Evolutionary conservation across 495 filamentous ascomycete species (phyloP).

Genomic region (Xylaria intraflava): DNA sequence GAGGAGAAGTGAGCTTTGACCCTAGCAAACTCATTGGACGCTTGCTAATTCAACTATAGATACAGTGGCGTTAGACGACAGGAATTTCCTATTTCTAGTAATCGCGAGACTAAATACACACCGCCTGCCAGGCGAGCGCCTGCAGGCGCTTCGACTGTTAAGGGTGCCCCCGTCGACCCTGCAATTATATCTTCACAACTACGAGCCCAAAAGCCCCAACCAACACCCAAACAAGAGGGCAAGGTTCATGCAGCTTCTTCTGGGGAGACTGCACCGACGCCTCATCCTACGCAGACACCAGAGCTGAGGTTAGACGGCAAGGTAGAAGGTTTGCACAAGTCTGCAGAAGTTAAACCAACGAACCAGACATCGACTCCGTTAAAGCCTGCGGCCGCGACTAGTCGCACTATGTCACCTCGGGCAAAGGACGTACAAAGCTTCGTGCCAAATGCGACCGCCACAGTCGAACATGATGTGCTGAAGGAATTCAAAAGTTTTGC

Average conservation of each 20-base stretch:
- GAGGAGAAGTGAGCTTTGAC: slow-evolving; percentile 71
- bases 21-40: background rate
- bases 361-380: slow-evolving; percentile 24
- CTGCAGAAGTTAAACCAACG: slow-evolving; percentile 24
- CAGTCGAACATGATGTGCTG: slow-evolving; percentile 70
- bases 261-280: slow-evolving; percentile 22
- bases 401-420: slow-evolving; percentile 35
- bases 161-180: slow-evolving; percentile 68
- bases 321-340: slow-evolving; percentile 26
- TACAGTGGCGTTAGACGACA: slow-evolving; percentile 87
- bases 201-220: slow-evolving; percentile 40
- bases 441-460: slow-evolving; percentile 60
- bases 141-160: slow-evolving; percentile 61
- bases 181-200: slow-evolving; percentile 75
- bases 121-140: slow-evolving; percentile 80
- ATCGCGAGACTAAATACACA: slow-evolving; percentile 71
- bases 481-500: slow-evolving; percentile 80
- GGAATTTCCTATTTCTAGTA: slow-evolving; percentile 59
- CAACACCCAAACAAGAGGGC: slow-evolving; percentile 39
- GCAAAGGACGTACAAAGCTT: slow-evolving; percentile 29
- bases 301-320: slow-evolving; percentile 23
- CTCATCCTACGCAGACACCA: slow-evolving; percentile 20
- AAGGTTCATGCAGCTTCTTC: slow-evolving; percentile 28
- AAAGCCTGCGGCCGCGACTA: slow-evolving; percentile 29
- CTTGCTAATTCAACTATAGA: slow-evolving; percentile 42